phyloP scores from a whole-genome alignment of 345 rosid genomes.

The Viola odorata region DNA sequence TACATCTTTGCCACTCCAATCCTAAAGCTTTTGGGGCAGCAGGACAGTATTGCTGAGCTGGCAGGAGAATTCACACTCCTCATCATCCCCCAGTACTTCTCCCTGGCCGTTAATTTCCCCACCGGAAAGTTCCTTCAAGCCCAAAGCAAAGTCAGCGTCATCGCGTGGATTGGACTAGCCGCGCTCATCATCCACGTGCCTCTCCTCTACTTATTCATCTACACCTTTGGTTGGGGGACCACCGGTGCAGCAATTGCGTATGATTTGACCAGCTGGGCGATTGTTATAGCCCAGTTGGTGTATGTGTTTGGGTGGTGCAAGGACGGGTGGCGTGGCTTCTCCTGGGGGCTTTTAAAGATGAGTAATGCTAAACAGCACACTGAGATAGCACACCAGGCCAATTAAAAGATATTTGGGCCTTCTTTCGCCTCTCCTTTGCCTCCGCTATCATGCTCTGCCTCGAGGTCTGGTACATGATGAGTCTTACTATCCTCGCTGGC shows the following conservation, averaged over 20 bases:
- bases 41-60: conserved; percentile 54
- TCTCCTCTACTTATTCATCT: conserved; percentile 46
- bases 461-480: conserved; percentile 98
- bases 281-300: conserved; percentile 56
- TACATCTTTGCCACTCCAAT: conserved; percentile 72
- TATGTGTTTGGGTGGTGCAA: conserved; percentile 86
- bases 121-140: conserved; percentile 83
- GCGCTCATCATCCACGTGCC: conserved; percentile 47
- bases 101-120: conserved; percentile 80
- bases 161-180: conserved; percentile 78
- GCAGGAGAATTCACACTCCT: conserved; percentile 65
- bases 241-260: conserved; percentile 80
- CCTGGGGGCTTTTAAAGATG: conserved; percentile 87
- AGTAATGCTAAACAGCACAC: no score
- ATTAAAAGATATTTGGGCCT: conserved; percentile 77
- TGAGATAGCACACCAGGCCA: no score
- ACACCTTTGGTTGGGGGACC: conserved; percentile 64
- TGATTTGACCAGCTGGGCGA: conserved; percentile 65
- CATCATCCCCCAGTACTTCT: conserved; percentile 87
- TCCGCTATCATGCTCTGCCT: conserved; percentile 93
- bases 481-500: conserved; percentile 86
- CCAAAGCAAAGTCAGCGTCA: conserved; percentile 70
- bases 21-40: conserved; percentile 64
- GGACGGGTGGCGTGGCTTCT: conserved; percentile 78
- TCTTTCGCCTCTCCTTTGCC: conserved; percentile 65